Evolutionary conservation across 192 early-diverging fungal species (phyloP).

Genomic region (Ambispora gerdemannii): DNA sequence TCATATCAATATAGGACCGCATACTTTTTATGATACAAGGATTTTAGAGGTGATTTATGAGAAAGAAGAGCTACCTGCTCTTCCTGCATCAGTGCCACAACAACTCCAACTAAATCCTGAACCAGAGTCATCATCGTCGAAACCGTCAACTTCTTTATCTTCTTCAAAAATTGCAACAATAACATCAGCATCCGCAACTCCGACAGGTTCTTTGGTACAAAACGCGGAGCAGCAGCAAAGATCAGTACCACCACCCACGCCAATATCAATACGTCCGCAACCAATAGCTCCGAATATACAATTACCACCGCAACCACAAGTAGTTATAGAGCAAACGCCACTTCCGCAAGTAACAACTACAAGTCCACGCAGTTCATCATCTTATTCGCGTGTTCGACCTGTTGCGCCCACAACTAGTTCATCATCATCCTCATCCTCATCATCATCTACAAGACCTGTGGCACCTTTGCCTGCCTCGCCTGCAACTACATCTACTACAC

Average conservation of each 20-base stretch:
- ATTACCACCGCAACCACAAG: neutral
- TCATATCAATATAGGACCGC: constrained; percentile 21
- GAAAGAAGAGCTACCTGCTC: constrained; percentile 1
- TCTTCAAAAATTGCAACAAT: neutral
- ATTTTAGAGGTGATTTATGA: constrained; percentile 21
- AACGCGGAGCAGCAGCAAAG: neutral
- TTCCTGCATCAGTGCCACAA: no score
- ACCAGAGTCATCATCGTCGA: no score
- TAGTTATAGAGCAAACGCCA: neutral
- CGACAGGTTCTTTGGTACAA: neutral
- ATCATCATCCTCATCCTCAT: neutral
- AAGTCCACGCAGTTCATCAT: neutral
- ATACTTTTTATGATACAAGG: constrained; percentile 22
- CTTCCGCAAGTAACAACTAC: neutral
- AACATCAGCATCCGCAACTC: neutral
- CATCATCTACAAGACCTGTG: neutral
- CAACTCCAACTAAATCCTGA: neutral
- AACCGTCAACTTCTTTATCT: neutral
- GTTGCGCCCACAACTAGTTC: neutral
- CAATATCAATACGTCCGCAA: neutral
- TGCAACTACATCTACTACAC: no score
- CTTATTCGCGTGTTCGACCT: neutral
- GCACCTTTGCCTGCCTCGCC: neutral
- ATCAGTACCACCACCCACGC: neutral
- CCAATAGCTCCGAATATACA: neutral